Evolutionary conservation across 495 filamentous ascomycete genomes (phyloP), one percentile per base, ranked within the genome.

Genomic region (Neurospora sublineolata): DNA sequence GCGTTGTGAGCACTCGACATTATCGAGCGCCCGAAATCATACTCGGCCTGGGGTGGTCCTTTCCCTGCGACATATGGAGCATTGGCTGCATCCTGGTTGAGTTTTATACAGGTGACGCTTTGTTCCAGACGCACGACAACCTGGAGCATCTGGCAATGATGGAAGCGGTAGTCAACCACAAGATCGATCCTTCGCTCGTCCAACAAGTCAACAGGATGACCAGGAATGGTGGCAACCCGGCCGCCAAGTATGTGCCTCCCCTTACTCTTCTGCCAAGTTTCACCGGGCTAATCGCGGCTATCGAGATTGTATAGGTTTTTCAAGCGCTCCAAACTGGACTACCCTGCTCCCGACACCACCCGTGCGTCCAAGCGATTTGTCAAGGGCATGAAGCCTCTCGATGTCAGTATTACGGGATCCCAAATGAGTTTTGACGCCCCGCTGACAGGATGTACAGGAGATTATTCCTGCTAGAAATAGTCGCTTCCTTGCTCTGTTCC

Each of bases 111-210:
- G 95, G 96, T 4, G 96, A 99, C 81, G 95, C 96, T 20, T 83
- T 99, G 3, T 99, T 99, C 79, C 95, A 99, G 80, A 98, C 95
- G 0, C 95, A 98, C 76, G 95, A 99, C 83, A 98, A 98, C 75
- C 87, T 97, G 7, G 95, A 98, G 79, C 95, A 99, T 83, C 83
- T 99, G 64, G 95, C 94, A n/a, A 99, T 99, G 95, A 99, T 99
- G 95, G 94, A 99, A 77, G 87, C 89, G 30, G 94, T 97, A 16
- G 93, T 92, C 76, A 89, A 89, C 30, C 82, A 83, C 8, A 87
- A 86, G 70, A 88, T 99, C 52, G 95, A 98, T 73, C 77, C 84
- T 4, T 86, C 87, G 44, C 85, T 99, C 11, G 89, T 99, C 37
- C 84, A 88, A 73, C 86, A 91, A 75, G 94, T 97, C 77, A 89